phyloP scores from a whole-genome alignment of 2,329 filamentous ascomycete species.

The Paraphaeosphaeria minitans region DNA sequence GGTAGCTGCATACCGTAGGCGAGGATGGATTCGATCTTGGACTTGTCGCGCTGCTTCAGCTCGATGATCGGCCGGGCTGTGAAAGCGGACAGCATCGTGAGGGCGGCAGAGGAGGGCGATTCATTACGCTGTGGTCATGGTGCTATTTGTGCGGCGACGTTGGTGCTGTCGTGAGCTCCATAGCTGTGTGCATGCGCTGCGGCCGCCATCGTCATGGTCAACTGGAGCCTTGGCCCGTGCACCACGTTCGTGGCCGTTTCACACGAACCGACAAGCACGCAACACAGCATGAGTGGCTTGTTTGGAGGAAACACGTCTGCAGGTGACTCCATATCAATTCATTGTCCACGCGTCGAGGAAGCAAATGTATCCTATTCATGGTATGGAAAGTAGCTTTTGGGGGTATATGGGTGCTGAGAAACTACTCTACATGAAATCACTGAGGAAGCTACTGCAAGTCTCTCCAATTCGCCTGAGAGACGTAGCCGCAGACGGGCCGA shows the following conservation, averaged over 20 bases:
- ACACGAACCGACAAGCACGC: neutral
- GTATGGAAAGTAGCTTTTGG: neutral
- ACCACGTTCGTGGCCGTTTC: neutral
- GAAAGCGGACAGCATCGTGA: constrained; percentile 90
- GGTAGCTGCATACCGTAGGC: constrained; percentile 70
- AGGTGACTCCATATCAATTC: neutral
- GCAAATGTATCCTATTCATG: neutral
- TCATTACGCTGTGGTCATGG: constrained; percentile 22
- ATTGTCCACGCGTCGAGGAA: neutral
- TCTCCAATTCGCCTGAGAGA: neutral
- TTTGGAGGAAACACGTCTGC: neutral
- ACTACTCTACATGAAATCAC: neutral
- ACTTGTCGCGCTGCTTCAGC: constrained; percentile 94
- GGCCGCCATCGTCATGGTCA: constrained; percentile 29
- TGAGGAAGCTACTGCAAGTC: neutral
- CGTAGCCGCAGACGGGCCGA: neutral
- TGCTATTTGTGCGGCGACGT: constrained; percentile 28
- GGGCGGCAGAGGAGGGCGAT: constrained; percentile 2
- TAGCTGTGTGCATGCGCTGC: constrained; percentile 12
- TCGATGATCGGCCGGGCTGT: constrained; percentile 95
- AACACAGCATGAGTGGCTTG: neutral
- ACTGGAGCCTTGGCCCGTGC: constrained; percentile 13
- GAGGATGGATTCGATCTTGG: constrained; percentile 93
- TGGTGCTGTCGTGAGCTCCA: constrained; percentile 27
- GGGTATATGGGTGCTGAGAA: neutral